phyloP scores from a whole-genome alignment of 2,329 filamentous ascomycete species.

The Penicillium vulpinum region DNA sequence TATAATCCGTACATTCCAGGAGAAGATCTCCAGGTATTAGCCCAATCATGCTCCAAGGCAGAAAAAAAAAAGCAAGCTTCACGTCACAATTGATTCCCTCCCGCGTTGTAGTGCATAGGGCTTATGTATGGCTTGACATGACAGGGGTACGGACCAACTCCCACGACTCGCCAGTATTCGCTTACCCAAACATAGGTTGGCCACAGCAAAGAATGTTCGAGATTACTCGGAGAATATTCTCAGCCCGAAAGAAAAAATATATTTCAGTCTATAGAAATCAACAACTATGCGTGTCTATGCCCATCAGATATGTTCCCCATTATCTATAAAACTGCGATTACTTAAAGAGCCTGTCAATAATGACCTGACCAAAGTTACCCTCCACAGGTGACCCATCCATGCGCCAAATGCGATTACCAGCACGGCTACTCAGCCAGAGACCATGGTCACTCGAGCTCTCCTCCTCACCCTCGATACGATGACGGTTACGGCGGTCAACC shows the following conservation, averaged over 20 bases:
- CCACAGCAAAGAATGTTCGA: neutral
- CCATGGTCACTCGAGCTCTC: constrained; percentile 69
- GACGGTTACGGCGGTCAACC: constrained; percentile 66
- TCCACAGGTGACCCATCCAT: constrained; percentile 69
- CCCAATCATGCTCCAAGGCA: neutral
- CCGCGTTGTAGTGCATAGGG: neutral
- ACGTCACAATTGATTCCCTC: neutral
- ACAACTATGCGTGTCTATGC: neutral
- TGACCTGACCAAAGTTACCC: constrained; percentile 63
- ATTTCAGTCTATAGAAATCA: neutral
- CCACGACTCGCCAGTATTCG: neutral
- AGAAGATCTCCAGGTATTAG: neutral
- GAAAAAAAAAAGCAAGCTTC: neutral
- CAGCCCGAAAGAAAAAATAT: neutral
- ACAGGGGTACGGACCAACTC: neutral
- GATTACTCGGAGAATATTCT: neutral
- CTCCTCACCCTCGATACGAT: constrained; percentile 48
- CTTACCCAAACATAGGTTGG: neutral
- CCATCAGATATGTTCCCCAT: neutral
- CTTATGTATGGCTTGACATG: neutral
- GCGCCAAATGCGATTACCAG: constrained; percentile 78
- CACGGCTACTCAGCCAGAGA: constrained; percentile 71
- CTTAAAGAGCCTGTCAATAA: constrained; percentile 66
- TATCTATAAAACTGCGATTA: constrained; percentile 3
- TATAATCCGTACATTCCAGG: neutral